Conservation (phyloP, 2,329 filamentous ascomycete genomes). For the Diplocarpon mali region DNA sequence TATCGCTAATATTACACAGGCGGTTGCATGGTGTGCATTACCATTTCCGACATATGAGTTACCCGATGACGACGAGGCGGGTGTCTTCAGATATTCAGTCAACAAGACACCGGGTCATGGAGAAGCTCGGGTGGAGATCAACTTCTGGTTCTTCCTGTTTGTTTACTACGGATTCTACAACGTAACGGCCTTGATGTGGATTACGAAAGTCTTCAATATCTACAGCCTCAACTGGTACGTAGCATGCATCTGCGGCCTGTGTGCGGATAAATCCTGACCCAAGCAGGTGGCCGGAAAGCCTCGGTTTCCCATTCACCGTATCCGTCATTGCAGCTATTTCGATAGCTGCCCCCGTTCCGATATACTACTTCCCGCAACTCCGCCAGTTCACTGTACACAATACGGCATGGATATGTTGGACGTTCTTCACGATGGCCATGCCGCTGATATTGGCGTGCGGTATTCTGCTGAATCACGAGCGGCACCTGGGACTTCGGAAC, state of each 20-base stretch:
- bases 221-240: slow-evolving; percentile 55
- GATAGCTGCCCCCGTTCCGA: slow-evolving; percentile 45
- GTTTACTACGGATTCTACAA: slow-evolving; percentile 63
- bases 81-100: slow-evolving; percentile 14
- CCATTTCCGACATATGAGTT: slow-evolving; percentile 54
- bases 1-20: slow-evolving; percentile 30
- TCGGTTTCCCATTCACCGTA: slow-evolving; percentile 55
- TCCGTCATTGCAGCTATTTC: slow-evolving; percentile 50
- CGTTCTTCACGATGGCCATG: slow-evolving; percentile 59
- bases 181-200: slow-evolving; percentile 56
- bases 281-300: slow-evolving; percentile 45
- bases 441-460: slow-evolving; percentile 55
- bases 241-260: not conserved
- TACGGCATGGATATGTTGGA: slow-evolving; percentile 59
- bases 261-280: slow-evolving; percentile 1
- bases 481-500: slow-evolving; percentile 49
- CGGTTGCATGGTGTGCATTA: slow-evolving; percentile 52
- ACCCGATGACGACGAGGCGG: slow-evolving; percentile 31
- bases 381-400: slow-evolving; percentile 49
- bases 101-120: slow-evolving; percentile 49
- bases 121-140: slow-evolving; percentile 49
- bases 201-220: slow-evolving; percentile 61
- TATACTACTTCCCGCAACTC: slow-evolving; percentile 44
- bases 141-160: slow-evolving; percentile 63
- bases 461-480: slow-evolving; percentile 52